Conservation (phyloP, 805 yeast genomes). For the Candida caryicola region DNA sequence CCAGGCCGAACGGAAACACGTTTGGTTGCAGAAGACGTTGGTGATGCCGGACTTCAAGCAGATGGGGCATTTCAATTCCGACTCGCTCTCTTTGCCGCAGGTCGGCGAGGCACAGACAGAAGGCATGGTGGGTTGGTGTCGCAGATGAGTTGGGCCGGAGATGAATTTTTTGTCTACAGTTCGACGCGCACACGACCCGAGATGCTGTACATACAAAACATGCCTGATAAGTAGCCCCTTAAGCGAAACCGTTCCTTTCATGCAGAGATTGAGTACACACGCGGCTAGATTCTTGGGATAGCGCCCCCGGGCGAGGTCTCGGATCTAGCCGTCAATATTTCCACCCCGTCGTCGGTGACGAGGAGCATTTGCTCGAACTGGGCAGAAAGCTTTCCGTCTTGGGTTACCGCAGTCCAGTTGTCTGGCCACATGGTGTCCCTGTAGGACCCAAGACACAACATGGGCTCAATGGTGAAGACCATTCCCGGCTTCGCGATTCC, state of each 20-base stretch:
- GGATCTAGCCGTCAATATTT: slow-evolving; percentile 79
- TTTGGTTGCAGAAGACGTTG: slow-evolving; percentile 75
- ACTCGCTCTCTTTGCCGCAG: slow-evolving; percentile 79
- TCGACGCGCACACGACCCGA: no score
- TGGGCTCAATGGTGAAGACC: slow-evolving; percentile 96
- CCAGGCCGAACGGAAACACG: slow-evolving; percentile 76
- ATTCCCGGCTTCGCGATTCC: slow-evolving; percentile 95
- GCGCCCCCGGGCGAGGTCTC: slow-evolving; percentile 90
- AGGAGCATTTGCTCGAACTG: slow-evolving; percentile 93
- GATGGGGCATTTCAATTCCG: slow-evolving; percentile 83
- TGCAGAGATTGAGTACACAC: no score
- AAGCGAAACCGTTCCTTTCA: no score
- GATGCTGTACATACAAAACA: no score
- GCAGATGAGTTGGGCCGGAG: no score
- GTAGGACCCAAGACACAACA: slow-evolving; percentile 84
- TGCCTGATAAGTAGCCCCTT: no score
- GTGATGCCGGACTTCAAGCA: slow-evolving; percentile 72
- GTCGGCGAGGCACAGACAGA: slow-evolving; percentile 67
- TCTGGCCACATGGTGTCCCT: slow-evolving; percentile 93
- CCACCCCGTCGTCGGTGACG: slow-evolving; percentile 92
- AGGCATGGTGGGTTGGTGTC: slow-evolving; percentile 5
- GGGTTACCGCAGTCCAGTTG: slow-evolving; percentile 92
- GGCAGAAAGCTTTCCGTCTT: slow-evolving; percentile 86
- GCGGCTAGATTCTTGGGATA: slow-evolving; percentile 45
- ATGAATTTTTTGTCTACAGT: no score